Evolutionary conservation across 176 grass and related monocot species (phyloP).

Genomic region (Poa annua): DNA sequence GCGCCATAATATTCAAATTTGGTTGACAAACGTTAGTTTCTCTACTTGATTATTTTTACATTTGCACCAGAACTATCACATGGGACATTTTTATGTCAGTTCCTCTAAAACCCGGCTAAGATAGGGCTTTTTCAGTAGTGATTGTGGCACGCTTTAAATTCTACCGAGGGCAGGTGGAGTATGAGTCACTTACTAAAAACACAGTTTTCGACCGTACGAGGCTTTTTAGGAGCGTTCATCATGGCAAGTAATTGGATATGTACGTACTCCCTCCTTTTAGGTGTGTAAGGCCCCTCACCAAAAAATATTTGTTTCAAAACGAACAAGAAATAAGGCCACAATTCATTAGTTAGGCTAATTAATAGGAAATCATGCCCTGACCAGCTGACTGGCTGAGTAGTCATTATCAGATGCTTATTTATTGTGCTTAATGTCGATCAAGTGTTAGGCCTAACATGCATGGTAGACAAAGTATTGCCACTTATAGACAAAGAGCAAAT

Average conservation of each 20-base stretch:
- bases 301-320: too few relatives aligned
- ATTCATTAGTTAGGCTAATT: too few relatives aligned
- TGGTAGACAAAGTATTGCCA: slow-evolving; percentile 5
- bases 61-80: background rate
- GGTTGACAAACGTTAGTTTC: background rate
- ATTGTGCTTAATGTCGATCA: background rate
- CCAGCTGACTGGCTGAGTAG: background rate
- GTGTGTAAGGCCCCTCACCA: too few relatives aligned
- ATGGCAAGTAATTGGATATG: background rate
- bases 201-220: slow-evolving; percentile 5
- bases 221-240: background rate
- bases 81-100: background rate
- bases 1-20: background rate
- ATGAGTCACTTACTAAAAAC: background rate
- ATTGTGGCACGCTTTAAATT: background rate
- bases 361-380: too few relatives aligned
- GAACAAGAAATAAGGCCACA: too few relatives aligned
- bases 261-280: too few relatives aligned
- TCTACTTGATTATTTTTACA: background rate
- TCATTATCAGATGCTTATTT: background rate
- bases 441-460: background rate
- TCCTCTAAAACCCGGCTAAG: too few relatives aligned
- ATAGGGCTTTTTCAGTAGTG: background rate
- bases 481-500: background rate
- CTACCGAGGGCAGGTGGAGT: background rate